phyloP scores from a whole-genome alignment of 495 filamentous ascomycete genomes.

The Neurospora sp. region DNA sequence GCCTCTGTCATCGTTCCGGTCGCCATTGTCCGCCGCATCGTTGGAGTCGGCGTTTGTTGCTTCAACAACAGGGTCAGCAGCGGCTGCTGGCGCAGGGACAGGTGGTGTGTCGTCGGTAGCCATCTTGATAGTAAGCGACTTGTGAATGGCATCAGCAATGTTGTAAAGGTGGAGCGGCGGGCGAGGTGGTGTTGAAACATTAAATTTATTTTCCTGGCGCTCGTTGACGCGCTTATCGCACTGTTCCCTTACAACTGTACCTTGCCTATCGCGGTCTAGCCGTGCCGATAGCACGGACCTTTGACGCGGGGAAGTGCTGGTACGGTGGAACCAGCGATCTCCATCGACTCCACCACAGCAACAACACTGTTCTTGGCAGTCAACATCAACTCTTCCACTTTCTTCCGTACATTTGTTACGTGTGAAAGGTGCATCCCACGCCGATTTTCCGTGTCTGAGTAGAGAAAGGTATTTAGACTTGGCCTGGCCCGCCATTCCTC shows the following conservation, averaged over 20 bases:
- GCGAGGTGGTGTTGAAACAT: background rate
- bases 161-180: background rate
- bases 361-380: no score
- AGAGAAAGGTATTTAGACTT: no score
- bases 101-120: slow-evolving; percentile 13
- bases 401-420: no score
- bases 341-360: no score
- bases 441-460: no score
- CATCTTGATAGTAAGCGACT: slow-evolving; percentile 7
- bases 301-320: background rate
- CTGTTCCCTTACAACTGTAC: background rate
- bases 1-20: background rate
- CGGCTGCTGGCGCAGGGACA: background rate
- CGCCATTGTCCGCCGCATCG: slow-evolving; percentile 10
- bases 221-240: background rate
- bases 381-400: no score
- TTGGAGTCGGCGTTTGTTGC: background rate
- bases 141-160: background rate
- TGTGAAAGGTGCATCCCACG: no score
- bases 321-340: no score
- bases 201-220: background rate
- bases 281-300: background rate
- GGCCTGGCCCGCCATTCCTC: no score
- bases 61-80: background rate
- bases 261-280: background rate